phyloP scores from a whole-genome alignment of 140 eudicot genomes.

The Bidens hawaiensis region DNA sequence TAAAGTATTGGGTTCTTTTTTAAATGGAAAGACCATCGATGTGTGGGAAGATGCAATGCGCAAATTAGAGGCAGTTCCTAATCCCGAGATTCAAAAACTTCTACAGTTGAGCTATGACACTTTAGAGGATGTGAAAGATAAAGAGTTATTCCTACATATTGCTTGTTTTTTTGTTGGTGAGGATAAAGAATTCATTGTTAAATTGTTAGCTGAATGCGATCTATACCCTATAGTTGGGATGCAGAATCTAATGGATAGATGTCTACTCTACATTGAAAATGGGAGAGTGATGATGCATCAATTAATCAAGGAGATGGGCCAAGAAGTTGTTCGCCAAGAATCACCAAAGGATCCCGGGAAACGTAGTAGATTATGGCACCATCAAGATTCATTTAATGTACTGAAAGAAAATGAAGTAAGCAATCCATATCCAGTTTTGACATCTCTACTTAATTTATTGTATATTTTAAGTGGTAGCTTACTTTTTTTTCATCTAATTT shows the following conservation, averaged over 20 bases:
- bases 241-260: slow-evolving; percentile 18
- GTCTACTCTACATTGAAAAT: not conserved
- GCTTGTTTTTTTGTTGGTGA: slow-evolving; percentile 33
- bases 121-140: slow-evolving; percentile 5
- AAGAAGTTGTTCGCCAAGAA: too few relatives aligned
- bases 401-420: slow-evolving; percentile 19
- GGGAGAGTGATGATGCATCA: slow-evolving; percentile 25
- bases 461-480: not conserved
- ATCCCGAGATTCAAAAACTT: not conserved
- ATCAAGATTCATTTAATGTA: slow-evolving; percentile 10
- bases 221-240: slow-evolving; percentile 15
- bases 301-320: slow-evolving; percentile 28
- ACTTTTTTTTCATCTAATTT: too few relatives aligned
- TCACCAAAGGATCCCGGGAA: slow-evolving; percentile 30
- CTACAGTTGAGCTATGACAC: slow-evolving; percentile 13
- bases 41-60: slow-evolving; percentile 21
- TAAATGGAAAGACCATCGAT: slow-evolving; percentile 1
- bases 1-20: slow-evolving; percentile 28
- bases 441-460: not conserved
- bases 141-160: slow-evolving; percentile 26
- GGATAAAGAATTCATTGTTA: slow-evolving; percentile 10
- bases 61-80: slow-evolving; percentile 5
- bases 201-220: slow-evolving; percentile 11
- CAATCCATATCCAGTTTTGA: not conserved
- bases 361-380: slow-evolving; percentile 27